Base-by-base conservation (phyloP, 495 filamentous ascomycete species). In the Hypomontagnella submonticulosa region DNA sequence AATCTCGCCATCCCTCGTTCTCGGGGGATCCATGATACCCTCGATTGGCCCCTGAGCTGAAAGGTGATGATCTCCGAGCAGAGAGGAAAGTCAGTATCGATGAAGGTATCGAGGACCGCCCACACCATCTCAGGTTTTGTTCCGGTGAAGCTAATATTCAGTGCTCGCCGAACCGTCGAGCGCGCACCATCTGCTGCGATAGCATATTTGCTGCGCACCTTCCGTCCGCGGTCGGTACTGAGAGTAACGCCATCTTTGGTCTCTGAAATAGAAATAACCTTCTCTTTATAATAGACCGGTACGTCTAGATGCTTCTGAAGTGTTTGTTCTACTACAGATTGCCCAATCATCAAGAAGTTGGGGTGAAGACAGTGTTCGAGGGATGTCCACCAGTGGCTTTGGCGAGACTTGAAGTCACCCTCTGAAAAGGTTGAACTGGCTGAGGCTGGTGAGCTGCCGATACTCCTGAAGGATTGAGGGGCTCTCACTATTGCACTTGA, bases 71-170 rank as follows among this genome's bases (percentile, higher is more conserved):
- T 72, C 42, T 72, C 70, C 4, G 66, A 44, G 48, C 66, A 70
- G 6, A 55, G 20, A 15, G 70, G 70, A 40, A 72, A 72, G 32
- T 72, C 66, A 1, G 66, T 72, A 18, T 72, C 66, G 44, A 72
- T 72, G 34, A 70, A 72, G 12, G 62, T 63, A 32, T 72, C 70
- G 11, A 72, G 66, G 0, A 72, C 70, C 4, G 70, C 66, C 70
- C 70, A 72, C 4, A 67, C 48, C 70, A 72, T 72, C 38, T 72
- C 70, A 19, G 70, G 70, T 46, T 72, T 72, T 1, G 66, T 72
- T 15, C 70, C 70, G 8, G 66, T 52, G 32, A 72, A 72, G 10
- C 40, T 50, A 20, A 69, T 63, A 34, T 56, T 41, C 12, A 72
- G 20, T 0, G 58, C 30, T 10, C n/a, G 41, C 1, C 67, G 67